phyloP scores from a whole-genome alignment of 306 rosid genomes.

The Cicer pinnatifidum region DNA sequence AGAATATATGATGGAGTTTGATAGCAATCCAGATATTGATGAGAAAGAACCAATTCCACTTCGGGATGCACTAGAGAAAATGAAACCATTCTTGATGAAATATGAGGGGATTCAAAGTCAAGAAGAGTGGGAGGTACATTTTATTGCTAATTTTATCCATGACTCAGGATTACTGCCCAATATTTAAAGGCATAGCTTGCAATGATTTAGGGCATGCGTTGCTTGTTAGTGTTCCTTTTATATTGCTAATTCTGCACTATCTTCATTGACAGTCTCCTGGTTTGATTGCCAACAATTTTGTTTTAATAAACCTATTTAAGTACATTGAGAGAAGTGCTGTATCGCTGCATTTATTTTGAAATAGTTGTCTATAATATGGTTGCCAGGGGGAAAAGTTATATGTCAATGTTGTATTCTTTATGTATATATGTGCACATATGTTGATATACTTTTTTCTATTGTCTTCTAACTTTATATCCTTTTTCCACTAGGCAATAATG shows the following conservation, averaged over 20 bases:
- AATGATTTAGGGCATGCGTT: conserved; percentile 10
- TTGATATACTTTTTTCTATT: conserved; percentile 6
- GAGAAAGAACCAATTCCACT: conserved; percentile 86
- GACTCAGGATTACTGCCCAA: conserved; percentile 1
- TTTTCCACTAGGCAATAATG: conserved; percentile 64
- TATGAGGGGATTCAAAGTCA: conserved; percentile 86
- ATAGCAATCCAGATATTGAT: conserved; percentile 81
- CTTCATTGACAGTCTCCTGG: conserved; percentile 29
- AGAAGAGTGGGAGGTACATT: conserved; percentile 95
- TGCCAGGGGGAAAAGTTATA: conserved; percentile 3
- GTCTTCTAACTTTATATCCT: conserved; percentile 43
- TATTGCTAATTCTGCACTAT: conserved; percentile 16
- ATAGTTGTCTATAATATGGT: conserved; percentile 8
- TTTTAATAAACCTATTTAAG: conserved; percentile 14
- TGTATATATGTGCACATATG: background rate
- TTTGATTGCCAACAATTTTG: conserved; percentile 28
- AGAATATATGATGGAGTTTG: conserved; percentile 82
- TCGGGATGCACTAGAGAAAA: conserved; percentile 84
- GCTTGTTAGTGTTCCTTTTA: background rate
- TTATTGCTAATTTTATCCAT: conserved; percentile 33
- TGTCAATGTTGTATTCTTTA: conserved; percentile 3
- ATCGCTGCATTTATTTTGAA: conserved; percentile 20
- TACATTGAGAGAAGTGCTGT: conserved; percentile 35
- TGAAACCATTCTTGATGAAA: conserved; percentile 91
- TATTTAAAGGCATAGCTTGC: conserved; percentile 29